Percentiles rank a stretch among this genome's conserved stretches.
phyloP scores from a whole-genome alignment of 148 eudicot species.

The Silene uniflora region DNA sequence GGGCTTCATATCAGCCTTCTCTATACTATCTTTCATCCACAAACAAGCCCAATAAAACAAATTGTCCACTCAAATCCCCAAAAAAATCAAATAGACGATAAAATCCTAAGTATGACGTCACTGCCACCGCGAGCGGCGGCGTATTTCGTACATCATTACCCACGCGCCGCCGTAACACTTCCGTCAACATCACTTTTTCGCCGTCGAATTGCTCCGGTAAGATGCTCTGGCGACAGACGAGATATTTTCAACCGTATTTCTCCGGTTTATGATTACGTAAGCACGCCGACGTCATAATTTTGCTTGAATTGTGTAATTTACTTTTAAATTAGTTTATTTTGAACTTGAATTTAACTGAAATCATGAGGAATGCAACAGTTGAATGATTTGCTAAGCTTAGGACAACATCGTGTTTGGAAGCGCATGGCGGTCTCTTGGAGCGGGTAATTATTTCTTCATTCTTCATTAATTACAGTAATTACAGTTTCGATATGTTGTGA shows the following conservation, averaged over 20 bases:
- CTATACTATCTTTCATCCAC: background rate
- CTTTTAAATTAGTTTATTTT: background rate
- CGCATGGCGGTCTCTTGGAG: conserved; percentile 95
- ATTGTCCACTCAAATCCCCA: background rate
- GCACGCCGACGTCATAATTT: conserved; percentile 12
- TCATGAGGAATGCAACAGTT: conserved; percentile 31
- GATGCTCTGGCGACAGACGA: conserved; percentile 49
- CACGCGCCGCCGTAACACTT: background rate
- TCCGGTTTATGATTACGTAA: conserved; percentile 87
- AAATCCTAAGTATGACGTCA: conserved; percentile 8
- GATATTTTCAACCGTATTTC: conserved; percentile 84
- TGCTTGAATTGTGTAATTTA: background rate
- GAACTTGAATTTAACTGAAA: background rate
- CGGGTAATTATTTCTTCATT: conserved; percentile 39
- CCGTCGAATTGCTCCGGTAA: background rate
- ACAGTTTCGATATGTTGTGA: background rate
- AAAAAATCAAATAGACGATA: background rate
- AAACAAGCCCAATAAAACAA: background rate
- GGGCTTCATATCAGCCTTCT: background rate
- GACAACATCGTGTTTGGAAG: conserved; percentile 92
- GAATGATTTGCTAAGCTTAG: conserved; percentile 85
- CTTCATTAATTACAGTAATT: too few relatives aligned
- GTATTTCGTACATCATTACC: background rate
- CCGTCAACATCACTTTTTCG: conserved; percentile 15
- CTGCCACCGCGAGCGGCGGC: background rate